Percentiles rank a stretch among this genome's conserved stretches.
These are phyloP conservation scores for Lotmaria passim DNA, from an alignment of 208 protist genomes.

Conservation along the genomic window DNA sequence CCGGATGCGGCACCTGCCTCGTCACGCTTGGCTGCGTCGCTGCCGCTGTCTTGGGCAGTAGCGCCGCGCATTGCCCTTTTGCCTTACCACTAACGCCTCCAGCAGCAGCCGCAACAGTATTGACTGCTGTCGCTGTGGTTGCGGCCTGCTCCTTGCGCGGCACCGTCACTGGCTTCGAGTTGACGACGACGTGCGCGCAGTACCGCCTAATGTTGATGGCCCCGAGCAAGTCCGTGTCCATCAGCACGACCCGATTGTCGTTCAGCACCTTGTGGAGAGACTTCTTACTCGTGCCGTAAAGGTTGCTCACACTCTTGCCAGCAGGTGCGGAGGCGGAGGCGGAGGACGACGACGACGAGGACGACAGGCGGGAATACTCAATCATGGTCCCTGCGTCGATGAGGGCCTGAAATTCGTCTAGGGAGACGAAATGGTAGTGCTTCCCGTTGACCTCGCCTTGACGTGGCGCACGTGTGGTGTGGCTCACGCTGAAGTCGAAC, in stretches of 20 bases:
- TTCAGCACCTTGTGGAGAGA: constrained; percentile 62
- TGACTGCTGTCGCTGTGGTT: background rate
- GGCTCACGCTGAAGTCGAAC: constrained; percentile 89
- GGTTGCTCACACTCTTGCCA: constrained; percentile 20
- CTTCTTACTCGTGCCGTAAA: constrained; percentile 89
- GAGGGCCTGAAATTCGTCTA: constrained; percentile 56
- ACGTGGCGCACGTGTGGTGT: constrained; percentile 86
- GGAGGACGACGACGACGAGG: background rate
- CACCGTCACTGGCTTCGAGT: constrained; percentile 12
- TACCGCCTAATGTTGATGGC: constrained; percentile 67
- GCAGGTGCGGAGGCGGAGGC: background rate
- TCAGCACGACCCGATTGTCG: constrained; percentile 54
- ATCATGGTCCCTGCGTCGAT: constrained; percentile 67
- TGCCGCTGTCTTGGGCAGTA: constrained; percentile 1
- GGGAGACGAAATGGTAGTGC: constrained; percentile 85
- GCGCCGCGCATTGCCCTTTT: background rate
- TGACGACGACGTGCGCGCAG: constrained; percentile 38
- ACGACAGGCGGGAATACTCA: constrained; percentile 71
- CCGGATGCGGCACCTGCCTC: constrained; percentile 13
- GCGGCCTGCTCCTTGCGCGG: background rate
- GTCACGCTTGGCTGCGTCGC: background rate
- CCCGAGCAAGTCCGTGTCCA: constrained; percentile 87
- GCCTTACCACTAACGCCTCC: no score
- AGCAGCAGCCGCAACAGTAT: background rate
- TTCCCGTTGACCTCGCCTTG: constrained; percentile 80